Conservation (phyloP, 1,139 yeast species). For the Kluyveromyces sp. region DNA sequence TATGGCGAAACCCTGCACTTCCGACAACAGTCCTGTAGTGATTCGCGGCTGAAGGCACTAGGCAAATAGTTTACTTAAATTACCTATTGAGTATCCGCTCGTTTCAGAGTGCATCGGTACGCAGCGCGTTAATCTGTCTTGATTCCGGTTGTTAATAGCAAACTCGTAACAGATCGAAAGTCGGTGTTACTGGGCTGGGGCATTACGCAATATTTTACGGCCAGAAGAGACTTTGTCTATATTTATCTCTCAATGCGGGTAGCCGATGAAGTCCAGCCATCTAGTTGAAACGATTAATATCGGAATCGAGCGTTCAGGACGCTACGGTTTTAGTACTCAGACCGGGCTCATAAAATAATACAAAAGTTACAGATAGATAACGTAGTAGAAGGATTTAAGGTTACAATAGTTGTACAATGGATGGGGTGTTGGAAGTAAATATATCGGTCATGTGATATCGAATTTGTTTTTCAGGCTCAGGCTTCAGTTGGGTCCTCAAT, state of each 20-base stretch:
- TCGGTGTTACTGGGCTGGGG: too few species aligned
- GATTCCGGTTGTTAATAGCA: not conserved
- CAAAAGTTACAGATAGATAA: not conserved
- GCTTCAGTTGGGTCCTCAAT: conserved; percentile 8
- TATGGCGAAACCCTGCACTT: not conserved
- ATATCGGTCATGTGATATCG: not conserved
- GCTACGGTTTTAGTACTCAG: too few species aligned
- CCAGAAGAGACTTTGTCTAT: not conserved
- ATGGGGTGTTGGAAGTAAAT: not conserved
- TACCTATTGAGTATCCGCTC: too few species aligned
- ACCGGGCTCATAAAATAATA: too few species aligned
- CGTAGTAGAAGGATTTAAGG: too few species aligned
- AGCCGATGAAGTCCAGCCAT: not conserved
- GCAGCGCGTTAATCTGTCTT: too few species aligned
- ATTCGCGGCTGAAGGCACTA: not conserved
- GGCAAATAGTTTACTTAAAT: not conserved
- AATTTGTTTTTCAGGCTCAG: not conserved
- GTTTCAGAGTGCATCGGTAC: too few species aligned
- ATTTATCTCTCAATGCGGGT: not conserved
- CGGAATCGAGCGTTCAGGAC: too few species aligned
- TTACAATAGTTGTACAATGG: not conserved
- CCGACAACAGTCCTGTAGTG: not conserved
- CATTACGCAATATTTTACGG: too few species aligned
- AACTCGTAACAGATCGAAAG: not conserved
- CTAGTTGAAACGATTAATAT: too few species aligned